Evolutionary conservation across 441 rosid species (phyloP), one percentile per base, ranked within the genome.

Genomic region (Macaranga tanarius): DNA sequence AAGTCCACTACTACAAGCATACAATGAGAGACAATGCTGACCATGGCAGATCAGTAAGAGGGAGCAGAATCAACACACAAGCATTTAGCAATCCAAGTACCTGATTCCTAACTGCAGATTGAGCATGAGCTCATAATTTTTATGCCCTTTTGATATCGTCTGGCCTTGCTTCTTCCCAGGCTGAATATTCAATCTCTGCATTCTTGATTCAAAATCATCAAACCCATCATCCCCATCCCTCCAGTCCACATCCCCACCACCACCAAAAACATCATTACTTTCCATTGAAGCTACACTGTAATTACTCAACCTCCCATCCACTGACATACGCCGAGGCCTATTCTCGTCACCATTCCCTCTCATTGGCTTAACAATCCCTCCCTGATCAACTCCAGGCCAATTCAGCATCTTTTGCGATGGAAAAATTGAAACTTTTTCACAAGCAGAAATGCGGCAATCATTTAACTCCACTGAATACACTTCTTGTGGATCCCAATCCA

Each of bases 41-140:
- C 10, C 16, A 13, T 63, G 15, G 13, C 71, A 65, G 51, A 57
- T 48, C 17, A 67, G 60, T 17, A 55, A 74, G 65, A 76, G 23
- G 28, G 47, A 50, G 69, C 40, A 62, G 31, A 73, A 57, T 15
- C 19, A 77, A 75, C 13, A 71, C 62, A 70, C 31, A 50, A 57
- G 10, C 71, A 54, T 26, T 26, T 20, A 65, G 54, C 51, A 76
- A 62, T 19, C 56, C 40, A 57, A 62, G 38, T 85, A 92, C 99
- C 99, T 92, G 82, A 95, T 92, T 74, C 99, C 99, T 23, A 95
- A 72, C 86, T 95, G 99, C 80, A 95, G 87, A 82, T 95, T 92
- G 69, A 95, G 98, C 99, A 95, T 95, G 71, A 95, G 96, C 2
- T 92, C 98, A 73, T 91, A 95, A 74, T 95, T 95, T 85, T 91